Evolutionary conservation across 208 protist species (phyloP), one percentile per base, ranked within the genome.

Genomic region (Acanthamoeba castellanii): DNA sequence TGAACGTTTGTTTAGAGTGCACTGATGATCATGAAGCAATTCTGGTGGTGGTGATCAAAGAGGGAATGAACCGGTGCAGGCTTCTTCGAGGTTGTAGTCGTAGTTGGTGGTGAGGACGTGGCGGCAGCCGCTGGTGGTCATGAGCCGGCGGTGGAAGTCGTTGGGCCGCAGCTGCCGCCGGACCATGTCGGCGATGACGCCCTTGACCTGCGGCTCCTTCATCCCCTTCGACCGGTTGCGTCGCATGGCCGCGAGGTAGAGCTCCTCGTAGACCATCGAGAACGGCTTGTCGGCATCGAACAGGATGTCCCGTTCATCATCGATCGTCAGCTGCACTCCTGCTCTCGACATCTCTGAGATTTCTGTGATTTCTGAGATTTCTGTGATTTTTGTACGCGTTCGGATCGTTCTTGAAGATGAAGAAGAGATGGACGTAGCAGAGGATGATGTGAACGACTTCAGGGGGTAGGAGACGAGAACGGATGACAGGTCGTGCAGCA

Each of bases 51-150:
- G 2, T 8, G 11, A 74, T 16, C 13, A 74, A 8, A 74, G 13
- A 13, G 66, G 20, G 55, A 61, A 5, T 22, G 55, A 5, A 61
- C 55, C 55, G 20, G 55, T n/a, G 59, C 59, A n/a, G 20, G 59
- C 59, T 18, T 66, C 59, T 78, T 78, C 70, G 9, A 78, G 70
- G 70, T 78, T 78, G 37, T 78, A 78, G 70, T 78, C 70, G 37
- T 78, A 78, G 37, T 78, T 78, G 70, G 70, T 78, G 70, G 70
- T 78, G 70, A 78, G 70, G 70, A 78, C 20, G 70, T 78, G 70
- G 16, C 16, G 32, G 20, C 70, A 78, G 70, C 37, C 70, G n/a
- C 22, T 42, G 32, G 70, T 47, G 70, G 70, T 78, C 70, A 78
- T 78, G 11, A 78, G 70, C 70, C n/a, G 6, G 22, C 20, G n/a